phyloP scores from a whole-genome alignment of 306 rosid species.

The Glycine tomentella region DNA sequence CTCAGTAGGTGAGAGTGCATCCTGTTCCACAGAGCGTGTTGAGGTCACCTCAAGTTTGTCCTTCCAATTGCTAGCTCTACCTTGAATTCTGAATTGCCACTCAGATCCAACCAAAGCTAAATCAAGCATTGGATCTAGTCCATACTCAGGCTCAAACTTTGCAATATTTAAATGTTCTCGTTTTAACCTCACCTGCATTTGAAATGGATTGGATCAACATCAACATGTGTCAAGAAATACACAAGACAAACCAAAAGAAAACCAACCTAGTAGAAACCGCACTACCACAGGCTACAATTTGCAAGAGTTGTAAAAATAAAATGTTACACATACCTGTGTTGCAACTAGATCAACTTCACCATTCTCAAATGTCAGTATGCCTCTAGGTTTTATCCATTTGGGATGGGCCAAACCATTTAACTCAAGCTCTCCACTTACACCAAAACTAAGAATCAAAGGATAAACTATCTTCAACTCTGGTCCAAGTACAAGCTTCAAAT shows the following conservation, averaged over 20 bases:
- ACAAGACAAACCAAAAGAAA: slow-evolving; percentile 33
- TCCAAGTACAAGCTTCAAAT: slow-evolving; percentile 89
- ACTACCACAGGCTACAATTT: slow-evolving; percentile 1
- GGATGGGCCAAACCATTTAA: slow-evolving; percentile 89
- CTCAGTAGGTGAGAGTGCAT: slow-evolving; percentile 85
- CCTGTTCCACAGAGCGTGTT: slow-evolving; percentile 90
- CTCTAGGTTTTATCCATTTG: slow-evolving; percentile 85
- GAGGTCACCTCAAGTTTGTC: slow-evolving; percentile 94
- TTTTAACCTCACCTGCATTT: slow-evolving; percentile 85
- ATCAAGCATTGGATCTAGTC: slow-evolving; percentile 93
- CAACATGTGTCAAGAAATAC: slow-evolving; percentile 19
- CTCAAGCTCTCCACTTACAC: slow-evolving; percentile 92
- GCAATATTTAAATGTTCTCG: slow-evolving; percentile 89
- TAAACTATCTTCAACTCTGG: slow-evolving; percentile 93
- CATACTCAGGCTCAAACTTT: slow-evolving; percentile 87
- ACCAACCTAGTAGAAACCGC: slow-evolving; percentile 25
- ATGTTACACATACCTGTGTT: slow-evolving; percentile 72
- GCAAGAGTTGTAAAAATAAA: slow-evolving; percentile 26
- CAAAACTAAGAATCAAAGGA: slow-evolving; percentile 90
- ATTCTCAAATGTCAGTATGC: slow-evolving; percentile 85
- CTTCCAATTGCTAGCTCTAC: slow-evolving; percentile 95
- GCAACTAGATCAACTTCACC: slow-evolving; percentile 96
- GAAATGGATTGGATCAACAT: slow-evolving; percentile 39
- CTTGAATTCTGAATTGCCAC: slow-evolving; percentile 93
- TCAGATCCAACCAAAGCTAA: slow-evolving; percentile 93